A percentile compares a stretch with the other conserved stretches of the same genome.
Evolutionary conservation across 768 basidiomycete genomes (phyloP).

Genomic region (Austroboletus festivus): DNA sequence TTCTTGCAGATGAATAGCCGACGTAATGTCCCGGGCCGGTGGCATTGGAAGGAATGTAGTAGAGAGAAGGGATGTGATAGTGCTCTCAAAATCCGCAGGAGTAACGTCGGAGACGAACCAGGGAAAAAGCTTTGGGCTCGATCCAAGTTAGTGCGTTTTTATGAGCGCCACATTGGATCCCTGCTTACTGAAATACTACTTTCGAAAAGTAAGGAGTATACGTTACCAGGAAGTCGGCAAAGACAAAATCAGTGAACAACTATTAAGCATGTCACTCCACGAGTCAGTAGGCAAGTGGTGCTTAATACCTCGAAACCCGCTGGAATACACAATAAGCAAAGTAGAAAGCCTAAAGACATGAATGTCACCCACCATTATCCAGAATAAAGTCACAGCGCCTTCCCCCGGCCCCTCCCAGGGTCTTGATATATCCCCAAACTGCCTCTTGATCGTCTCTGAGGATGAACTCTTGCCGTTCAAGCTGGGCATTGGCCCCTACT

Average conservation of each 20-base stretch:
- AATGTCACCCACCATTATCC: conserved; percentile 68
- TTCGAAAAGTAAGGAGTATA: conserved; percentile 78
- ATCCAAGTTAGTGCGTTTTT: conserved; percentile 10
- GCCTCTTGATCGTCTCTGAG: conserved; percentile 76
- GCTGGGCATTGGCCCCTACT: conserved; percentile 78
- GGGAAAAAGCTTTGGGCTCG: conserved; percentile 87
- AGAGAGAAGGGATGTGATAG: conserved; percentile 55
- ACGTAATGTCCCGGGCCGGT: conserved; percentile 22
- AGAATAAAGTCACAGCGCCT: conserved; percentile 78
- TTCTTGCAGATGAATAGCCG: conserved; percentile 43
- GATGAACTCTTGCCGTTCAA: conserved; percentile 73
- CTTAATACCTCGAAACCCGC: conserved; percentile 83
- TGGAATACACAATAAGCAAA: conserved; percentile 29
- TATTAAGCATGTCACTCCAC: conserved; percentile 27
- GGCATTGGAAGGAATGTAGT: conserved; percentile 53
- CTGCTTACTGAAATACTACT: conserved; percentile 85
- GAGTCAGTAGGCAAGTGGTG: background rate
- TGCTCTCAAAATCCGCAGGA: conserved; percentile 72
- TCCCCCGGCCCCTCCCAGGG: conserved; percentile 38
- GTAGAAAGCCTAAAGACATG: background rate
- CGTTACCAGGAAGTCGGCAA: conserved; percentile 90
- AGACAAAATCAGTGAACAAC: conserved; percentile 91
- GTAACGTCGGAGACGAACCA: conserved; percentile 98
- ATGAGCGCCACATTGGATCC: background rate
- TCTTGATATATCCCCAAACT: conserved; percentile 71